These are phyloP conservation scores for Quillaja saponaria DNA, from an alignment of 306 rosid genomes.

Conservation along the genomic window DNA sequence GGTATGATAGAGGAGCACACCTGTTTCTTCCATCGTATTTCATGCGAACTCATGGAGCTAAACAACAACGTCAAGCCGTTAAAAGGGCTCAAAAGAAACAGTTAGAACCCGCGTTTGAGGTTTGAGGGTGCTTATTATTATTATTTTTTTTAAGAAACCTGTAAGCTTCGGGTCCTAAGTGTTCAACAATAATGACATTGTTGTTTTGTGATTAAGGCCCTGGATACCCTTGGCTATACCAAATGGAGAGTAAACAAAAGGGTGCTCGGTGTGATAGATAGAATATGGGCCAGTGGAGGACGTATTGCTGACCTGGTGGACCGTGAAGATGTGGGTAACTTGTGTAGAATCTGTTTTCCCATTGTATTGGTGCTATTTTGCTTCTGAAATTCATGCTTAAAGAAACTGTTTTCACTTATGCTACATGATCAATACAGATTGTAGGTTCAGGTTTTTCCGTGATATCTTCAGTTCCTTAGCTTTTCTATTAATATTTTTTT, in stretches of 20 bases:
- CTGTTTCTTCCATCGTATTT: slow-evolving; percentile 84
- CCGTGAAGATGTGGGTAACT: slow-evolving; percentile 71
- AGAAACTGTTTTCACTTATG: slow-evolving; percentile 17
- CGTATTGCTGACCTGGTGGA: slow-evolving; percentile 74
- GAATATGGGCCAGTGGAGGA: slow-evolving; percentile 94
- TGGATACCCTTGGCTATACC: slow-evolving; percentile 82
- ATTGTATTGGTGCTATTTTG: slow-evolving; percentile 22
- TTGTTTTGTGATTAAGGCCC: slow-evolving; percentile 59
- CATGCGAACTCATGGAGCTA: slow-evolving; percentile 95
- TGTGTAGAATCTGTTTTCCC: slow-evolving; percentile 2
- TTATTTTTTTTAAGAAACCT: not conserved
- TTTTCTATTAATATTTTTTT: slow-evolving; percentile 19
- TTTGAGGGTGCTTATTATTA: slow-evolving; percentile 31
- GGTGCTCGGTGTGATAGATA: slow-evolving; percentile 76
- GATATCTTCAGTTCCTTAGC: slow-evolving; percentile 16
- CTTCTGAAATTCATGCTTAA: slow-evolving; percentile 3
- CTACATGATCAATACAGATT: not conserved
- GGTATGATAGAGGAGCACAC: slow-evolving; percentile 91
- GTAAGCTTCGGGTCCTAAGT: slow-evolving; percentile 18
- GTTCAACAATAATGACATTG: slow-evolving; percentile 34
- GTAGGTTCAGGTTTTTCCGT: not conserved
- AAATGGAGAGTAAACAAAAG: slow-evolving; percentile 86
- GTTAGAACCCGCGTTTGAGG: slow-evolving; percentile 79
- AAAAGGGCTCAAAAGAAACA: slow-evolving; percentile 66
- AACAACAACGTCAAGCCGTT: slow-evolving; percentile 83